Base-by-base conservation (phyloP, 768 basidiomycete species). In the Tulasnella sp. region DNA sequence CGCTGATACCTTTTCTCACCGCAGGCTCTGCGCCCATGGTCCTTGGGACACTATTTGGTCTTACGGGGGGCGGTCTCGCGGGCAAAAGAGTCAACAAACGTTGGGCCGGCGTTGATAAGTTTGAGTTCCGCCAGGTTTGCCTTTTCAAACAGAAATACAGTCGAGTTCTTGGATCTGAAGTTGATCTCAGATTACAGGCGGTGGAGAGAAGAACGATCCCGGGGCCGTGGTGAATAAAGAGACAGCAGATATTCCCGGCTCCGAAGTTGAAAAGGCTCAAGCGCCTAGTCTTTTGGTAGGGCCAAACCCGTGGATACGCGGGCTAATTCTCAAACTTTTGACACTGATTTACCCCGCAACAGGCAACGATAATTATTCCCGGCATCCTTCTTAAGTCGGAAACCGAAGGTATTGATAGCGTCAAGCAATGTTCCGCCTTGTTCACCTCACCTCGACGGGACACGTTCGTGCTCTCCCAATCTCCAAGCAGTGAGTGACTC, bases 321-420 rank as follows among this genome's bases (percentile, higher is more conserved):
- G n/a, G n/a, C n/a, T n/a, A n/a, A n/a, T n/a, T n/a, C n/a, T n/a
- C n/a, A n/a, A n/a, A n/a, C n/a, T n/a, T n/a, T n/a, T n/a, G n/a
- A n/a, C n/a, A n/a, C n/a, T n/a, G n/a, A n/a, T n/a, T 4, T 52
- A 24, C 25, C 2, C 1, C 25, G 10, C 3, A 42, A 22, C 31
- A 69, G 66, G 72, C 69, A 1, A 69, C 73, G 48, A 74, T 76
- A 60, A 65, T 73, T 55, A 70, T 73, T 0, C 73, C 75, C 2
- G 75, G 75, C 19, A 66, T 76, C 5, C 66, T 74, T 17, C 65
- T 72, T 22, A 70, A 73, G 10, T 68, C 67, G 2, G 57, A 59
- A 7, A 68, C 66, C n/a, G 74, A 75, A 65, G 45, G 30, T 11
- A n/a, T 62, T 11, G 61, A 62, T 21, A 15, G 17, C 10, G 27